A percentile compares a stretch with the other conserved stretches of the same genome.
Conservation (phyloP, 2,329 filamentous ascomycete species). For the Phyllosticta citriasiana region DNA sequence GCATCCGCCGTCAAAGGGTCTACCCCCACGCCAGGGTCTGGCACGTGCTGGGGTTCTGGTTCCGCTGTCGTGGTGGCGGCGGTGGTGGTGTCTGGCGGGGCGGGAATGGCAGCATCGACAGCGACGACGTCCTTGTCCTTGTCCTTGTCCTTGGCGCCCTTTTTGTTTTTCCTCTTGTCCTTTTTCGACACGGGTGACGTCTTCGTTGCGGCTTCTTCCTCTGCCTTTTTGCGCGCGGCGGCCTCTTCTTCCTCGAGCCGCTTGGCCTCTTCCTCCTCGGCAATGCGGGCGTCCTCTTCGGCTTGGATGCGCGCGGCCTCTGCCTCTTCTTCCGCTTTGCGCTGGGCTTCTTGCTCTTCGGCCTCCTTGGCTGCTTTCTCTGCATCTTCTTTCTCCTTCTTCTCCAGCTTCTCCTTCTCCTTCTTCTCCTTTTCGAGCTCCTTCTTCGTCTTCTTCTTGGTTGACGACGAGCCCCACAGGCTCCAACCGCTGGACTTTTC, state of each 20-base stretch:
- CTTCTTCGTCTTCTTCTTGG: slow-evolving; percentile 14
- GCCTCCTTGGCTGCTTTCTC: slow-evolving; percentile 1
- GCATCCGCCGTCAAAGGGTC: slow-evolving; percentile 15
- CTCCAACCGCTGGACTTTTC: slow-evolving; percentile 6
- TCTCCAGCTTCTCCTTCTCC: slow-evolving; percentile 17
- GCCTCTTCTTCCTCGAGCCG: slow-evolving; percentile 15
- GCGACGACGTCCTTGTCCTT: slow-evolving; percentile 15
- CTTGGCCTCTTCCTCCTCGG: slow-evolving; percentile 12
- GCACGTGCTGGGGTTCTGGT: slow-evolving; percentile 14
- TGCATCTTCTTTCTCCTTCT: slow-evolving; percentile 13
- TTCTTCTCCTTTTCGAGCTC: slow-evolving; percentile 15
- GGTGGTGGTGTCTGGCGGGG: slow-evolving; percentile 12
- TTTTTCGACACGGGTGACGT: slow-evolving; percentile 16
- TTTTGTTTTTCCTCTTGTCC: slow-evolving; percentile 40
- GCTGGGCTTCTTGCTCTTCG: slow-evolving; percentile 4
- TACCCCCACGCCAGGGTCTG: slow-evolving; percentile 16
- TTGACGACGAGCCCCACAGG: slow-evolving; percentile 16
- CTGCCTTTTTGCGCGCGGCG: slow-evolving; percentile 6
- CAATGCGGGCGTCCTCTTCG: slow-evolving; percentile 11
- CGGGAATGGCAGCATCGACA: slow-evolving; percentile 1
- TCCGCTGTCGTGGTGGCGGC: slow-evolving; percentile 15
- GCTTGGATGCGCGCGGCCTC: slow-evolving; percentile 12
- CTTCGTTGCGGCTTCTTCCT: slow-evolving; percentile 14
- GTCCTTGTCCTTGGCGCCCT: slow-evolving; percentile 25
- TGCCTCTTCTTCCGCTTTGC: slow-evolving; percentile 13